Conservation (phyloP, 2,329 filamentous ascomycete species). For the Penicillium paneum region DNA sequence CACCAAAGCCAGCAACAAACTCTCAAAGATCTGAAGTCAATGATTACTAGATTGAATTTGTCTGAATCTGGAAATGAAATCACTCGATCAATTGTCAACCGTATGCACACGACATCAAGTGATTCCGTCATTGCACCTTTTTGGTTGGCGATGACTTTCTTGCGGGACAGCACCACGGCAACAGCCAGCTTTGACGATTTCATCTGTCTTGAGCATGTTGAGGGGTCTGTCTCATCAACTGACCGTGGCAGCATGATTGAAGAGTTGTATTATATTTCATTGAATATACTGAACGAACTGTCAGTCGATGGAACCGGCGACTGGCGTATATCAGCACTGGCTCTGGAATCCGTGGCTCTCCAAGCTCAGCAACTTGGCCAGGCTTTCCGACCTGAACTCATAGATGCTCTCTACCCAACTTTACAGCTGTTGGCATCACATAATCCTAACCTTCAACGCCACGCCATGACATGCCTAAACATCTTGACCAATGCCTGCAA, state of each 20-base stretch:
- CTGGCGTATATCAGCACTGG: constrained; percentile 73
- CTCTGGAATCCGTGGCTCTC: constrained; percentile 75
- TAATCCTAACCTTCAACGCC: constrained; percentile 65
- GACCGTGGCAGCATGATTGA: constrained; percentile 40
- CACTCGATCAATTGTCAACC: constrained; percentile 63
- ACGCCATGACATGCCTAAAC: constrained; percentile 81
- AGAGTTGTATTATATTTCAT: constrained; percentile 44
- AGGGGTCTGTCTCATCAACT: constrained; percentile 24
- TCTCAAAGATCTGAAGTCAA: constrained; percentile 58
- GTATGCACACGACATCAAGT: constrained; percentile 57
- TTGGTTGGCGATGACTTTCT: constrained; percentile 74
- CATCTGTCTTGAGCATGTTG: constrained; percentile 53
- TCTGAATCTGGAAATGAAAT: constrained; percentile 50
- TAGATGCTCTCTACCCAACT: constrained; percentile 89
- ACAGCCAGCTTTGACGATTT: constrained; percentile 63
- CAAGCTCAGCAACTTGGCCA: constrained; percentile 65
- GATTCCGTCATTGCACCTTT: constrained; percentile 65
- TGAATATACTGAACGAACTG: constrained; percentile 40
- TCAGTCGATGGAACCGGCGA: constrained; percentile 48
- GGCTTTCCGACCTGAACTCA: constrained; percentile 77
- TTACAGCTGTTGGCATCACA: constrained; percentile 79
- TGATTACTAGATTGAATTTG: constrained; percentile 56
- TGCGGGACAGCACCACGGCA: constrained; percentile 54
- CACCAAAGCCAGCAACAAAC: constrained; percentile 66
- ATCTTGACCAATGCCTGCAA: constrained; percentile 71